phyloP scores from a whole-genome alignment of 2,329 filamentous ascomycete genomes.

The Penicillium palitans region DNA sequence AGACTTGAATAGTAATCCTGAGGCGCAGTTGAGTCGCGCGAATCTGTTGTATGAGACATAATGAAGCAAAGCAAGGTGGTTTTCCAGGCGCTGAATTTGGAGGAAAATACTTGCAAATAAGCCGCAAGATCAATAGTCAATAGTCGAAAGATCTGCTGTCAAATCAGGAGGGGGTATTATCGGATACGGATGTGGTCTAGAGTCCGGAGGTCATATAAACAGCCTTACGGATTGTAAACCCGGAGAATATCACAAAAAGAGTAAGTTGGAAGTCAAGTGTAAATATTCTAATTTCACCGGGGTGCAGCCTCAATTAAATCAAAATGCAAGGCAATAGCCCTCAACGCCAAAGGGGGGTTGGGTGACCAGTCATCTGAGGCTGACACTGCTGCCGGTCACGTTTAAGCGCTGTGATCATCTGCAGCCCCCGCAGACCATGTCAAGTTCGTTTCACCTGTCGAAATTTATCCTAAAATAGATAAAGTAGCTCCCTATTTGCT shows the following conservation, averaged over 20 bases:
- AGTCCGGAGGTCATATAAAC: not conserved
- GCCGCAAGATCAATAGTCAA: not conserved
- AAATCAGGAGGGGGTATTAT: not conserved
- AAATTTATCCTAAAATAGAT: not conserved
- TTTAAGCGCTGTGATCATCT: constrained; percentile 27
- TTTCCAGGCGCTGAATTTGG: not conserved
- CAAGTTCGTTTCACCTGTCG: not conserved
- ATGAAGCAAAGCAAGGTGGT: not conserved
- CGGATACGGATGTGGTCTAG: not conserved
- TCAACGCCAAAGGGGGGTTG: not conserved
- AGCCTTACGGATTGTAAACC: not conserved
- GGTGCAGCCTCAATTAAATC: not conserved
- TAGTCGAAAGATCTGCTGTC: not conserved
- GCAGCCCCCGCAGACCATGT: constrained; percentile 10
- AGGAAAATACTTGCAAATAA: not conserved
- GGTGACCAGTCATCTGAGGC: constrained; percentile 21
- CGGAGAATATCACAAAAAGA: not conserved
- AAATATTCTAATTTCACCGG: not conserved
- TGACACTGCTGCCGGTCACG: constrained; percentile 23
- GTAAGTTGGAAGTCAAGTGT: not conserved
- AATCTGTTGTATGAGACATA: constrained; percentile 17
- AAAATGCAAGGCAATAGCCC: not conserved
- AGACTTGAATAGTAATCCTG: constrained; percentile 38
- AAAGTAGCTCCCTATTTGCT: not conserved
- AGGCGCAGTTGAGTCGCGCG: constrained; percentile 17